phyloP scores from a whole-genome alignment of 192 early-diverging fungal species.

The Coemansia sp. region DNA sequence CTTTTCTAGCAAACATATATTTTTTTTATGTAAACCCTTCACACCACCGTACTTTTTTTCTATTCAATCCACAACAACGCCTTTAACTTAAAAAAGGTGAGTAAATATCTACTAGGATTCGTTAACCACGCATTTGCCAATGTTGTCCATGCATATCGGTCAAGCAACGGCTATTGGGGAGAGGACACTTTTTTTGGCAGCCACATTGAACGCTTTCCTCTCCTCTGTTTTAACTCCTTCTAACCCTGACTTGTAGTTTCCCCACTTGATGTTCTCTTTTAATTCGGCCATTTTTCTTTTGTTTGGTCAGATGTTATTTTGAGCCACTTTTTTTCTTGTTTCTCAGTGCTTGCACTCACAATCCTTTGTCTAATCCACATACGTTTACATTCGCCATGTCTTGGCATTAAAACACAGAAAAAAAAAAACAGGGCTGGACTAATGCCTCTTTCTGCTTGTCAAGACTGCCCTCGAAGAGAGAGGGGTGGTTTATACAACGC shows the following conservation, averaged over 20 bases:
- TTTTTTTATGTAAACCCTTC: neutral
- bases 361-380: neutral
- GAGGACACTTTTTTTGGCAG: neutral
- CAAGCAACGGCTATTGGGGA: neutral
- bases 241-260: neutral
- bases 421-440: neutral
- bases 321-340: slow-evolving; percentile 1
- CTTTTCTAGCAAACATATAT: neutral
- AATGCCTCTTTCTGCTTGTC: neutral
- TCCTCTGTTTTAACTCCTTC: neutral
- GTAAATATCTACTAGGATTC: neutral
- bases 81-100: neutral
- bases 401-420: neutral
- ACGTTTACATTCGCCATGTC: neutral
- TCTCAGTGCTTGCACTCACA: neutral
- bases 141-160: slow-evolving; percentile 1
- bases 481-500: neutral
- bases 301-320: slow-evolving; percentile 2
- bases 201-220: neutral
- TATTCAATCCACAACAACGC: neutral
- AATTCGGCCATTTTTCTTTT: neutral
- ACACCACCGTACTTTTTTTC: neutral
- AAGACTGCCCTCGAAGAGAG: neutral
- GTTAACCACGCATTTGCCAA: slow-evolving; percentile 5
- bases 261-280: neutral